phyloP scores from a whole-genome alignment of 805 yeast species.

The Sugiyamaella americana region DNA sequence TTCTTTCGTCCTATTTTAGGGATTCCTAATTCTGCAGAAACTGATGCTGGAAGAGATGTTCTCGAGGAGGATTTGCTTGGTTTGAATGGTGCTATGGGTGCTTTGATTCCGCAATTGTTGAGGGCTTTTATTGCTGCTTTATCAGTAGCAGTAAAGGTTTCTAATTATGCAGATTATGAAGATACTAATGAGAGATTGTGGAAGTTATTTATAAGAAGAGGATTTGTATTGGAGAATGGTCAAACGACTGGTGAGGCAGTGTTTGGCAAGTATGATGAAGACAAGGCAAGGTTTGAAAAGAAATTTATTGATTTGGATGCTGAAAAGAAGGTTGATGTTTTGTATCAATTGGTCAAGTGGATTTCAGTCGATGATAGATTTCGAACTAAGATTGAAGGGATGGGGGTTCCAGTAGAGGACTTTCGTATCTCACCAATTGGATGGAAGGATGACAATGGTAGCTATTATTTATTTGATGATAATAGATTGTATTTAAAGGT shows the following conservation, averaged over 20 bases:
- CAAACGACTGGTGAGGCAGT: conserved; percentile 4
- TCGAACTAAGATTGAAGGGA: conserved; percentile 16
- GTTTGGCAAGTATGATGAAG: conserved; percentile 11
- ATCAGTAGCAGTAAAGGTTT: conserved; percentile 1
- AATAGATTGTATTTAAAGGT: conserved; percentile 28
- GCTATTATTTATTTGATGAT: conserved; percentile 33
- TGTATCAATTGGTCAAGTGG: conserved; percentile 20
- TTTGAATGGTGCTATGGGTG: conserved; percentile 13
- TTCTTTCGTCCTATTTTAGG: conserved; percentile 22
- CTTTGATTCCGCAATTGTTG: conserved; percentile 12
- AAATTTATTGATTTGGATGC: conserved; percentile 12
- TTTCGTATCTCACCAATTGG: conserved; percentile 31
- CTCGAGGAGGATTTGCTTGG: conserved; percentile 32
- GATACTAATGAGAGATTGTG: conserved; percentile 14
- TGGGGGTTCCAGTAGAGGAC: conserved; percentile 12
- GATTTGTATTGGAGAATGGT: conserved; percentile 6
- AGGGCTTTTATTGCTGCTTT: conserved; percentile 2
- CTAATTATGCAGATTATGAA: conserved; percentile 1
- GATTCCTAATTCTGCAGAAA: conserved; percentile 18
- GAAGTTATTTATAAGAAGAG: conserved; percentile 12
- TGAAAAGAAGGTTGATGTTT: conserved; percentile 16
- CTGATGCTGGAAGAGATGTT: conserved; percentile 24
- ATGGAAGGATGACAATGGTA: conserved; percentile 23
- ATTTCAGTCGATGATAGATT: conserved; percentile 18
- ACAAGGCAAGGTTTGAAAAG: conserved; percentile 5